Evolutionary conservation across 2,329 filamentous ascomycete genomes (phyloP).

Genomic region (Clonostachys sp.): DNA sequence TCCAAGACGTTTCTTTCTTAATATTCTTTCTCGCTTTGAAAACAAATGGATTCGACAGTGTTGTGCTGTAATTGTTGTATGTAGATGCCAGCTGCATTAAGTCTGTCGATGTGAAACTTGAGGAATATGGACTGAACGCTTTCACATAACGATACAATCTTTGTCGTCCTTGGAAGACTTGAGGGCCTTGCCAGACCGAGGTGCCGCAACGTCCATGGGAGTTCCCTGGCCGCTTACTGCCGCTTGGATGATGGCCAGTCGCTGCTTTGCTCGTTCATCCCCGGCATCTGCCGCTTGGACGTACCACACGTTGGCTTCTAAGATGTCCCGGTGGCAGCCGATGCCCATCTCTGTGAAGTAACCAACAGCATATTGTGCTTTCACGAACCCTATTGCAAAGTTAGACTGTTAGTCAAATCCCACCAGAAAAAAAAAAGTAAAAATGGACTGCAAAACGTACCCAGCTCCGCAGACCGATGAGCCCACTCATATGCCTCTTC

Average conservation of each 20-base stretch:
- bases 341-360: constrained; percentile 99
- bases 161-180: constrained; percentile 46
- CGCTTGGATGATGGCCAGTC: constrained; percentile 79
- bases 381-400: constrained; percentile 49
- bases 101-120: too few relatives aligned
- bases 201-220: constrained; percentile 52
- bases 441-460: constrained; percentile 44
- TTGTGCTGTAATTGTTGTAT: too few relatives aligned
- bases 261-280: constrained; percentile 83
- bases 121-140: too few relatives aligned
- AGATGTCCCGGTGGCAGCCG: constrained; percentile 86
- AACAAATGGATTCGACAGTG: too few relatives aligned
- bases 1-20: too few relatives aligned
- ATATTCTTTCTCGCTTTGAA: too few relatives aligned
- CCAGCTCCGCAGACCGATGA: constrained; percentile 75
- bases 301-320: constrained; percentile 98
- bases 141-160: constrained; percentile 54
- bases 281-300: constrained; percentile 91
- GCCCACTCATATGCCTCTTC: constrained; percentile 97
- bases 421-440: not conserved
- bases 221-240: constrained; percentile 60
- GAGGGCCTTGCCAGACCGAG: constrained; percentile 44
- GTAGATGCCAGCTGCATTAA: too few relatives aligned
- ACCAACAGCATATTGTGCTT: constrained; percentile 89
- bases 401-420: not conserved